phyloP scores from a whole-genome alignment of 331 rosid species.

The Acacia concinna region DNA sequence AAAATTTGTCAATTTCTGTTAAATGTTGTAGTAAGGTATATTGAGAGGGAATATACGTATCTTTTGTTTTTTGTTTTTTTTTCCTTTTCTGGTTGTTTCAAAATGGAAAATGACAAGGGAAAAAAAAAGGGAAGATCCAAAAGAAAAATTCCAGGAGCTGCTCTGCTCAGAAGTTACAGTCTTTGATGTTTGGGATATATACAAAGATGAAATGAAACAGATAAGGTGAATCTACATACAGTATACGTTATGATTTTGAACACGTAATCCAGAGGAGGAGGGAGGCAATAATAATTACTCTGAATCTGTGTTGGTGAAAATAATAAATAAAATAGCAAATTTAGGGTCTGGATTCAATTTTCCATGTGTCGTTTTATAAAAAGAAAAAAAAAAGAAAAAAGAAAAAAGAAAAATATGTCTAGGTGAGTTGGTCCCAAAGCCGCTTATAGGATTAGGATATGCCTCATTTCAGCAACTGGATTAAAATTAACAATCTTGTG shows the following conservation, averaged over 20 bases:
- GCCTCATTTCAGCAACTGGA: no score
- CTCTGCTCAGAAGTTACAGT: not conserved
- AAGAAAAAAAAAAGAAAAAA: no score
- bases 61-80: not conserved
- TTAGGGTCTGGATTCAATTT: no score
- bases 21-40: not conserved
- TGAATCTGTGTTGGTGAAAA: not conserved
- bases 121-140: conserved; percentile 14
- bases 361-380: no score
- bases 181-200: not conserved
- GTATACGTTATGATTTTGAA: not conserved
- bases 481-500: no score
- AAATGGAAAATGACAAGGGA: conserved; percentile 30
- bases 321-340: not conserved
- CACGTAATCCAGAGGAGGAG: not conserved
- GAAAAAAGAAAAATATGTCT: no score
- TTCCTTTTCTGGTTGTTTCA: not conserved
- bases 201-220: not conserved
- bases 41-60: conserved; percentile 33
- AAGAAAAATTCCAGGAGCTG: conserved; percentile 3
- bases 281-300: not conserved
- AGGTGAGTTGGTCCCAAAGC: no score
- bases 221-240: not conserved
- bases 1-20: not conserved
- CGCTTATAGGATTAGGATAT: no score